Evolutionary conservation across 2,329 filamentous ascomycete species (phyloP), one percentile per base, ranked within the genome.

Genomic region (Tympanopsis confertula): DNA sequence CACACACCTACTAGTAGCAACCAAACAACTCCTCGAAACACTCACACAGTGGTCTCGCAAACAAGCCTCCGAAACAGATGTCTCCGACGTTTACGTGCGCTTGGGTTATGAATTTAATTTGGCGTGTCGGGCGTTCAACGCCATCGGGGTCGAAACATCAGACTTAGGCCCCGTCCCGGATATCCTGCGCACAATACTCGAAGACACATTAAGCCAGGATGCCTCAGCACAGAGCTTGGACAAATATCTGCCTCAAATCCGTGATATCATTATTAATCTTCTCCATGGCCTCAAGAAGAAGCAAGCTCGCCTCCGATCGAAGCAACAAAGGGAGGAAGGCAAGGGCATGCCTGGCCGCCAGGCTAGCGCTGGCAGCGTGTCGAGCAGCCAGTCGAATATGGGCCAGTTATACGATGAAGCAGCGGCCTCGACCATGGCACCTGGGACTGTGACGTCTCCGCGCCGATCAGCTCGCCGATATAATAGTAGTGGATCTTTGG

Each of bases 51-150:
- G 91, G 91, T 98, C 91, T 42, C 85, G 89, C 40, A 82, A 85
- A 44, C 80, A 84, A 50, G 88, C 91, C 39, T 88, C 86, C 45
- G 91, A 98, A 61, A 84, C 82, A 43, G 86, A 96, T 57, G 91
- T 98, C 42, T 96, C 91, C 12, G 91, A 98, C 57, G 91, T 98
- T 49, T 98, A 98, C 56, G 91, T 98, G 42, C 82, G 91, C 43
- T 67, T 98, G 43, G 91, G 91, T 35, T 98, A 98, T 62, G 91
- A 98, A 61, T 98, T 98, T 71, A 98, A 98, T 62, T 91, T 98
- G 66, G 91, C 91, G 19, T 96, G 89, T 59, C 82, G 91, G 39
- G 89, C 91, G 43, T 98, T 98, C 61, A 86, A 86, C 51, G 86
- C 88, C 41, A 98, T 98, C 52, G 91, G 93, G 44, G 91, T 98